Conservation (phyloP, 805 yeast genomes). For the Isabelozyma pseudorhagii region DNA sequence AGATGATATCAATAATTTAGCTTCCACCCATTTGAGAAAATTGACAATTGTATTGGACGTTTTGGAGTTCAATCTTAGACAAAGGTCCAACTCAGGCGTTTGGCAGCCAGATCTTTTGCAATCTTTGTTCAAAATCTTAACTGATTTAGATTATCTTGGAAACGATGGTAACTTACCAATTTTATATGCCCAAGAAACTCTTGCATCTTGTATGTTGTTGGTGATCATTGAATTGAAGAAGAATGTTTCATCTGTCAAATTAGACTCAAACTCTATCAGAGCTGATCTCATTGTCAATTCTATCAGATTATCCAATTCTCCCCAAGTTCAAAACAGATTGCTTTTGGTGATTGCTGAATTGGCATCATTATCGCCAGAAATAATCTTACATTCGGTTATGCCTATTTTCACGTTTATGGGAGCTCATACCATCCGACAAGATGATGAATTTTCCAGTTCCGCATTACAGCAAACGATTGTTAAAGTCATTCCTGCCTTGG, state of each 20-base stretch:
- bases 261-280: conserved; percentile 68
- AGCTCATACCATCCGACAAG: conserved; percentile 93
- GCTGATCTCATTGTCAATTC: conserved; percentile 91
- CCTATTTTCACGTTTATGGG: conserved; percentile 99
- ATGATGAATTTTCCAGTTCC: conserved; percentile 89
- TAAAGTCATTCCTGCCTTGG: conserved; percentile 86
- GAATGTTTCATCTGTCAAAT: conserved; percentile 7
- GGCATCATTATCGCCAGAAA: conserved; percentile 87
- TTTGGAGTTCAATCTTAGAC: conserved; percentile 51
- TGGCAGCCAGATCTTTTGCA: conserved; percentile 46
- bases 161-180: conserved; percentile 91
- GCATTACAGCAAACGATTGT: conserved; percentile 90
- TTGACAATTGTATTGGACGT: conserved; percentile 79
- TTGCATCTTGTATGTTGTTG: conserved; percentile 81
- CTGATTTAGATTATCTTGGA: conserved; percentile 81
- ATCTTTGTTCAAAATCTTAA: conserved; percentile 56
- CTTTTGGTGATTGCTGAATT: conserved; percentile 81
- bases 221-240: conserved; percentile 56
- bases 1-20: conserved; percentile 68
- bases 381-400: conserved; percentile 93
- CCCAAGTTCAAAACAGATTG: conserved; percentile 90
- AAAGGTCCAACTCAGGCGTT: conserved; percentile 20
- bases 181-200: conserved; percentile 82
- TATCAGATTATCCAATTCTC: conserved; percentile 83
- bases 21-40: conserved; percentile 73